Evolutionary conservation across 2,329 filamentous ascomycete species (phyloP).

Genomic region (Aspergillus persii): DNA sequence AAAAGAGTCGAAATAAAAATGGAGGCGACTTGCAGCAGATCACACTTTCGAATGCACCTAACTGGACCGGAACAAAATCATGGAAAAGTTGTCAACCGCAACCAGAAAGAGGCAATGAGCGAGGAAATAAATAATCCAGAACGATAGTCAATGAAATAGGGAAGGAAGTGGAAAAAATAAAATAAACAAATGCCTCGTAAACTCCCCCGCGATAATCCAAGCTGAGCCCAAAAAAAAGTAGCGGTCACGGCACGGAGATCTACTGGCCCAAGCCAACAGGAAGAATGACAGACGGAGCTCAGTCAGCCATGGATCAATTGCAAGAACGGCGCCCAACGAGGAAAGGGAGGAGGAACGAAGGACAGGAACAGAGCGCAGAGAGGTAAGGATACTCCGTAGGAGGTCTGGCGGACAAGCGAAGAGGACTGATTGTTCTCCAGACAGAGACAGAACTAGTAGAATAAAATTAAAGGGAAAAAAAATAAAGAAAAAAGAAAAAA

Average conservation of each 20-base stretch:
- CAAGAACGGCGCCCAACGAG: neutral
- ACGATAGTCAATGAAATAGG: slow-evolving; percentile 11
- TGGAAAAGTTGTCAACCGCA: neutral
- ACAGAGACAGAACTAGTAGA: too few relatives aligned
- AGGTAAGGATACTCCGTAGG: neutral
- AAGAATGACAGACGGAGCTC: slow-evolving; percentile 2
- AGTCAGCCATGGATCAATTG: slow-evolving; percentile 6
- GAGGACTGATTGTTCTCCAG: neutral
- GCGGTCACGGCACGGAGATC: slow-evolving; percentile 18
- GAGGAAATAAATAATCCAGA: neutral
- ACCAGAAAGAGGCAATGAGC: neutral
- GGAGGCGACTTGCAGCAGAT: neutral
- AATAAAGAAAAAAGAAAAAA: too few relatives aligned
- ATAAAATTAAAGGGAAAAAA: too few relatives aligned
- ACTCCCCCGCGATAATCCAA: slow-evolving; percentile 9
- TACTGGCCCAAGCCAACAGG: slow-evolving; percentile 5
- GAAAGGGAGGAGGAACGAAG: neutral
- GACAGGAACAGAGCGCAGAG: too few relatives aligned
- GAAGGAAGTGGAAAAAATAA: neutral
- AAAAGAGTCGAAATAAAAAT: neutral
- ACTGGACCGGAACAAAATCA: neutral
- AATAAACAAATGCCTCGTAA: neutral
- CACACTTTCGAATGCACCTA: neutral
- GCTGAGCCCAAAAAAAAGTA: slow-evolving; percentile 11
- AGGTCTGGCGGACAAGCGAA: neutral